Percentiles rank a stretch among this genome's conserved stretches.
Conservation (phyloP, 164 flowering plant species). For the Akebia trifoliata region DNA sequence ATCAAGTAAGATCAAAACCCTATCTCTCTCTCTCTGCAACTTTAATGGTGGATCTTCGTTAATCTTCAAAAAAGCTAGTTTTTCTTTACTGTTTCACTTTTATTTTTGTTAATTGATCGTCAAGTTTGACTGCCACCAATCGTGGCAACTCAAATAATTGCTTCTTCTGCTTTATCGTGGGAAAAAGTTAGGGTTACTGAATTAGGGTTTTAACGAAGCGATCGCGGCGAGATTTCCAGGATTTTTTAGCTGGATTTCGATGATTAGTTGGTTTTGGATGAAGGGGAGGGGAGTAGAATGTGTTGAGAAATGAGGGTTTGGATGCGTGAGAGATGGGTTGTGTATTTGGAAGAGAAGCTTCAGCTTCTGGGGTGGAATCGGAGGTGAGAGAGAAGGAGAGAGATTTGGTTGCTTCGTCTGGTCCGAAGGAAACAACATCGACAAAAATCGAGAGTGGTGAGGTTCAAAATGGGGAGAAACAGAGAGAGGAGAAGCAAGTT, state of each 20-base stretch:
- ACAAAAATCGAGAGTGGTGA: constrained; percentile 12
- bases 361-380: constrained; percentile 16
- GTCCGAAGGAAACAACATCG: constrained; percentile 10
- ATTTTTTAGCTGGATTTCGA: background rate
- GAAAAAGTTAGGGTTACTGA: constrained; percentile 6
- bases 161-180: background rate
- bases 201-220: background rate
- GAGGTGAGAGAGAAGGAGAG: constrained; percentile 21
- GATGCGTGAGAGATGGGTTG: constrained; percentile 41
- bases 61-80: background rate
- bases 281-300: constrained; percentile 5
- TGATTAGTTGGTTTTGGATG: constrained; percentile 7
- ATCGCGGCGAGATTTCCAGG: no score
- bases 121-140: constrained; percentile 7
- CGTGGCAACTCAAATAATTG: constrained; percentile 13
- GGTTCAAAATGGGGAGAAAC: constrained; percentile 25
- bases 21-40: constrained; percentile 12
- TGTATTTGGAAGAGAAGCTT: constrained; percentile 37
- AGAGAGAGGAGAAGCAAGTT: constrained; percentile 16
- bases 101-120: no score
- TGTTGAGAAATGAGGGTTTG: constrained; percentile 27
- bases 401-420: constrained; percentile 10
- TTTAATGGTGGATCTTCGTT: constrained; percentile 10
- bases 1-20: no score
- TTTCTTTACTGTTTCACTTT: background rate